These are phyloP conservation scores for Termitomyces sp. DNA, from an alignment of 768 basidiomycete genomes.

Conservation along the genomic window DNA sequence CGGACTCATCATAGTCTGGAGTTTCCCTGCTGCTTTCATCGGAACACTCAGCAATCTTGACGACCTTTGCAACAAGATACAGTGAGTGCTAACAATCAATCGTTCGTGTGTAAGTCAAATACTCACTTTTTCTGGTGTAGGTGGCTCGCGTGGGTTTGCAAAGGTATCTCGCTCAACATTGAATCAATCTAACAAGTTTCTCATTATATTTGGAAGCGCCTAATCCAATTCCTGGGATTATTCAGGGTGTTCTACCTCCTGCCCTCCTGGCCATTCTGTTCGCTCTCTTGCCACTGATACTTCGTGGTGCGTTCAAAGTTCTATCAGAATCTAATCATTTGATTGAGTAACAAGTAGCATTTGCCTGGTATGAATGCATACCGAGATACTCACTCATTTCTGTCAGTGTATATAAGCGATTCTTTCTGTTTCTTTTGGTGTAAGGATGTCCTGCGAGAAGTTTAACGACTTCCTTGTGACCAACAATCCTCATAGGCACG, in stretches of 20 bases:
- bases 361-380: conserved; percentile 70
- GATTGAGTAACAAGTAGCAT: conserved; percentile 43
- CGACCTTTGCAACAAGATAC: conserved; percentile 43
- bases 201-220: conserved; percentile 23
- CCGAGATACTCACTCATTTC: conserved; percentile 67
- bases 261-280: conserved; percentile 59
- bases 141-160: neutral
- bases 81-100: conserved; percentile 24
- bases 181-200: no score
- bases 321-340: conserved; percentile 17
- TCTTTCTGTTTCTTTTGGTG: conserved; percentile 63
- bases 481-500: neutral
- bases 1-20: conserved; percentile 61
- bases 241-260: conserved; percentile 67
- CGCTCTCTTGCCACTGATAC: conserved; percentile 39
- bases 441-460: conserved; percentile 19
- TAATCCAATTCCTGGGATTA: conserved; percentile 41
- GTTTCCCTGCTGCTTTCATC: conserved; percentile 63
- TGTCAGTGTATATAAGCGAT: conserved; percentile 68
- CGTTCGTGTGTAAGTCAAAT: neutral
- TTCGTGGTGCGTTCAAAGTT: neutral
- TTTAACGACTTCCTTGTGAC: neutral
- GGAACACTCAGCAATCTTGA: conserved; percentile 60
- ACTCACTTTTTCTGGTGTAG: neutral
- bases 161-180: neutral